Conservation (phyloP, 768 basidiomycete genomes). For the Hypholoma fasciculare region DNA sequence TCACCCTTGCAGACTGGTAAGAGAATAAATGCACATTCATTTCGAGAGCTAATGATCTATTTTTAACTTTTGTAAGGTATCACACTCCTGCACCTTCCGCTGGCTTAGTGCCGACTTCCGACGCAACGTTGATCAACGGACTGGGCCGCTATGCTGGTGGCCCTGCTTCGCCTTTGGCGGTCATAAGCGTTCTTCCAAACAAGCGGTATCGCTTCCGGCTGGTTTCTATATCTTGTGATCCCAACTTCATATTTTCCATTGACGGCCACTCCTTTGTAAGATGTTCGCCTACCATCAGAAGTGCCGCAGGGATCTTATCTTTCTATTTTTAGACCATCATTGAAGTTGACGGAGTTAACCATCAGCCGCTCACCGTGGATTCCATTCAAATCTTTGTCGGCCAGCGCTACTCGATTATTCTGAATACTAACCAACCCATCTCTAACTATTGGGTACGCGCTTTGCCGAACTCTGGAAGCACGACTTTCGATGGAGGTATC, state of each 20-base stretch:
- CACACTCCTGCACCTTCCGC: slow-evolving; percentile 39
- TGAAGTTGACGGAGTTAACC: slow-evolving; percentile 40
- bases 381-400: slow-evolving; percentile 32
- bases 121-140: slow-evolving; percentile 47
- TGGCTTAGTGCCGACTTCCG: slow-evolving; percentile 27
- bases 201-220: slow-evolving; percentile 49
- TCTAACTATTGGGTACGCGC: slow-evolving; percentile 48
- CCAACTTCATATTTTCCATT: slow-evolving; percentile 44
- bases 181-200: slow-evolving; percentile 35
- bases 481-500: slow-evolving; percentile 30
- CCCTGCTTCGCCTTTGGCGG: slow-evolving; percentile 32
- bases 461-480: slow-evolving; percentile 26
- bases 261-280: slow-evolving; percentile 42
- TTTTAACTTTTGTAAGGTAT: background rate
- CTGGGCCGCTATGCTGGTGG: slow-evolving; percentile 43
- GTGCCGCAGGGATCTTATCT: background rate
- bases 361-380: slow-evolving; percentile 36
- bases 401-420: slow-evolving; percentile 46
- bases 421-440: slow-evolving; percentile 35
- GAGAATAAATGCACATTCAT: background rate
- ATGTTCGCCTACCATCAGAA: too few relatives aligned
- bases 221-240: slow-evolving; percentile 45
- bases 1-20: slow-evolving; percentile 18
- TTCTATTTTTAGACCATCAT: slow-evolving; percentile 29
- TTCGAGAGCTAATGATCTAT: background rate